Evolutionary conservation across 2,329 filamentous ascomycete species (phyloP).

Genomic region (Nigrospora osmanthi): DNA sequence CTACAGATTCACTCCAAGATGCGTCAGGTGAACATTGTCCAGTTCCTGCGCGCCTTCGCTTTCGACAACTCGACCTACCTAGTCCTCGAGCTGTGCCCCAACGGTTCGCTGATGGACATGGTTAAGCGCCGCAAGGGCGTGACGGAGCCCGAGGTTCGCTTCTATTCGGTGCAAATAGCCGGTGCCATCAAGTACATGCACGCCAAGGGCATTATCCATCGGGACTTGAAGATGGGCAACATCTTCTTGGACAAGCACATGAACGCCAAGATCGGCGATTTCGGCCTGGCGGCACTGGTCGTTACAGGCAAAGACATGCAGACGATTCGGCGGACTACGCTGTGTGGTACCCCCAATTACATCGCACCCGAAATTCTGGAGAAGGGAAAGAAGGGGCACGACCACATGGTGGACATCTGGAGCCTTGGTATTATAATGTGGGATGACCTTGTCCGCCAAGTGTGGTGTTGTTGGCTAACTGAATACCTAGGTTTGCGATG

Average conservation of each 20-base stretch:
- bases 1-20: conserved; percentile 98
- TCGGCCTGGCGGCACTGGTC: conserved; percentile 85
- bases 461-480: background rate
- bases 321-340: conserved; percentile 76
- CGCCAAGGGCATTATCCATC: conserved; percentile 88
- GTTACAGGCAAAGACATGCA: conserved; percentile 87
- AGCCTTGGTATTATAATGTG: conserved; percentile 94
- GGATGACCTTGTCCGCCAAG: conserved; percentile 20
- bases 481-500: conserved; percentile 71
- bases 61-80: conserved; percentile 87
- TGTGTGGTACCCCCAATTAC: conserved; percentile 97
- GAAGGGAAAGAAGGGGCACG: conserved; percentile 89
- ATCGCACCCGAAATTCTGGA: conserved; percentile 95
- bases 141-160: conserved; percentile 88
- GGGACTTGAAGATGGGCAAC: conserved; percentile 97
- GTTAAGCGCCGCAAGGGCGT: conserved; percentile 86
- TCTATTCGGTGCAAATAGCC: conserved; percentile 89
- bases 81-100: conserved; percentile 87
- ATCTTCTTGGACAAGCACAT: conserved; percentile 90
- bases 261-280: conserved; percentile 98
- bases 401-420: conserved; percentile 98
- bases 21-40: conserved; percentile 90
- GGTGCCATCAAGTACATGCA: conserved; percentile 98
- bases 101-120: conserved; percentile 96
- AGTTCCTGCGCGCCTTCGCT: conserved; percentile 89